These are phyloP conservation scores for Mucor circinelloides DNA, from an alignment of 371 early-diverging fungal genomes.

Conservation along the genomic window DNA sequence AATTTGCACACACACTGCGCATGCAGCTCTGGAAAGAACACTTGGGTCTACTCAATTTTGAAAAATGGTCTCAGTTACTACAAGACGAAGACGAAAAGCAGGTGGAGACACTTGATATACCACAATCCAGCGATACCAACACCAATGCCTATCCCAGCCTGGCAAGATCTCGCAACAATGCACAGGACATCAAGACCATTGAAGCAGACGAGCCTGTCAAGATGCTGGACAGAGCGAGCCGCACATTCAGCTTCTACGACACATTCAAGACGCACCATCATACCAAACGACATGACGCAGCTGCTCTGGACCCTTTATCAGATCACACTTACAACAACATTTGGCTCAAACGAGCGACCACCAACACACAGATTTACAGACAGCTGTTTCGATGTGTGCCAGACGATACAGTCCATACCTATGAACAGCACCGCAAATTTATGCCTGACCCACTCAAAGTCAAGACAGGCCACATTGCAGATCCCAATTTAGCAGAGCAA, in stretches of 20 bases:
- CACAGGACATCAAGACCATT: slow-evolving; percentile 32
- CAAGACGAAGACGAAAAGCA: not conserved
- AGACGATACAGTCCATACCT: slow-evolving; percentile 73
- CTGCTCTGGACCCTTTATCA: slow-evolving; percentile 76
- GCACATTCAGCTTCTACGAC: slow-evolving; percentile 43
- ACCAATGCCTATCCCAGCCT: slow-evolving; percentile 31
- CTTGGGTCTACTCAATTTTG: slow-evolving; percentile 65
- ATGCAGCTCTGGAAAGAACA: slow-evolving; percentile 87
- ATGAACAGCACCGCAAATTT: slow-evolving; percentile 63
- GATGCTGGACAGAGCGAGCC: slow-evolving; percentile 40
- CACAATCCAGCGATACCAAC: slow-evolving; percentile 18
- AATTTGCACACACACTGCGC: slow-evolving; percentile 78
- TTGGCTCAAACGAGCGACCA: slow-evolving; percentile 69
- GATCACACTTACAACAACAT: slow-evolving; percentile 61
- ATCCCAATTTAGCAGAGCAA: slow-evolving; percentile 36
- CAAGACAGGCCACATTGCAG: slow-evolving; percentile 60
- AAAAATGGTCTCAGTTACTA: slow-evolving; percentile 39
- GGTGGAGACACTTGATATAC: slow-evolving; percentile 11
- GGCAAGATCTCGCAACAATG: slow-evolving; percentile 27
- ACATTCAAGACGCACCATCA: slow-evolving; percentile 26
- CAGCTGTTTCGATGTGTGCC: slow-evolving; percentile 87
- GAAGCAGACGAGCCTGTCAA: slow-evolving; percentile 41
- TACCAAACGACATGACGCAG: slow-evolving; percentile 38
- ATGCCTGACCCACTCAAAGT: slow-evolving; percentile 53
- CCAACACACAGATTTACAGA: slow-evolving; percentile 75